Base-by-base conservation (phyloP, 257 asterid species). In the Solanum chaucha region DNA sequence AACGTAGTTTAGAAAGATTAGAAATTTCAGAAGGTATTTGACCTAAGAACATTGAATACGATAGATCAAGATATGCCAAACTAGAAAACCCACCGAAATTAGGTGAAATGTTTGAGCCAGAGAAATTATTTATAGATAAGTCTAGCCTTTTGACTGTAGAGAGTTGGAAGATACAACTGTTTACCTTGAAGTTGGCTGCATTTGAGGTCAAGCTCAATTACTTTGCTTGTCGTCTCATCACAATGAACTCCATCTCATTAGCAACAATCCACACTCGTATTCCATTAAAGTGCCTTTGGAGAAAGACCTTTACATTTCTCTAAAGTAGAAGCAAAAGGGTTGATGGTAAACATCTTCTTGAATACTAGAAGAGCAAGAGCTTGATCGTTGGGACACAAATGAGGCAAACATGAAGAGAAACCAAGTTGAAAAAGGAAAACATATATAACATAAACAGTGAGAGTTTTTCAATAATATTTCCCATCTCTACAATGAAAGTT, bases 161-260 rank as follows among this genome's bases (percentile, higher is more conserved):
- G 48, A 86, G 81, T 14, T 59, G 41, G 35, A 89, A 87, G 41
- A 89, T 70, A 82, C 88, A 58, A 85, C 71, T 85, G 14, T 85
- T 48, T 65, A 9, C 91, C 90, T 20, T 46, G 82, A 87, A 87
- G 87, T 72, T 85, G 86, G 32, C 88, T 85, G 78, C 90, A 87
- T 6, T 75, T 41, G 6, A 89, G 87, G 82, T 89, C 86, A 82
- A 87, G 73, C 48, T 86, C 86, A 6, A 86, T 59, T 24, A 87
- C 88, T 3, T 46, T 28, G 35, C 90, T 85, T 8, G 72, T 86
- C 11, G 82, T 40, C n/a, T 51, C 61, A 36, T 87, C 88, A 44
- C 87, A 87, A 1, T 28, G 61, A 17, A 89, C 87, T 28, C 90
- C 91, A 72, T 89, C 87, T 88, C 90, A 89, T 14, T 1, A 48